Base-by-base conservation (phyloP, 192 early-diverging fungal genomes). In the Podila horticola region DNA sequence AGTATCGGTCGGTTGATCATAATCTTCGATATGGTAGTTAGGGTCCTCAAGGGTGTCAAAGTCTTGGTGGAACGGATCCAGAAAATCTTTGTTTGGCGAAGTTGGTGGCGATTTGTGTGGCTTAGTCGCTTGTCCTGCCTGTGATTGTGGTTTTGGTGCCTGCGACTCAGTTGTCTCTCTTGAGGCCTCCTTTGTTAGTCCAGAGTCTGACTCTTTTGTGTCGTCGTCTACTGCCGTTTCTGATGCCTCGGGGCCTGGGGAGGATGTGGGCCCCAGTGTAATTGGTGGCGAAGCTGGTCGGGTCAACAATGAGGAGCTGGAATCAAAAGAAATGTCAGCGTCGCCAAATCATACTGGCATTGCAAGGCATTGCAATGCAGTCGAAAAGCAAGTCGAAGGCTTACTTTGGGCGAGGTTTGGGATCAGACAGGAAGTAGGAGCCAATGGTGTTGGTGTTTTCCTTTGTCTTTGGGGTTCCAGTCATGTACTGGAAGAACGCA, bases 1-100 rank as follows among this genome's bases (percentile, higher is more conserved):
- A 24, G 24, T 55, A 17, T 55, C 9, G 0, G 8, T 36, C 9
- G 17, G 11, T 55, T 55, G n/a, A 1, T 55, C 52, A 22, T 55
- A 26, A 4, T 55, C 52, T 12, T 55, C n/a, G n/a, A 55, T 26
- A 55, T 55, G 52, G 6, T 55, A 55, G 52, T 55, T 55, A 22
- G 52, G 52, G n/a, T 55, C 52, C 10, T 55, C 52, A 52, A 52
- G n/a, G 9, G n/a, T 55, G 52, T 55, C 52, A 11, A 55, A 55
- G 10, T 55, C 52, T 0, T 55, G n/a, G 52, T 55, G 8, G 52
- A 55, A 6, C 22, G 52, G 52, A 55, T 55, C 24, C n/a, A 26
- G 24, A 55, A 55, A 55, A 24, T n/a, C n/a, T 10, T 55, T 26
- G 19, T 55, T 26, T 55, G 52, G 24, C 4, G 52, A 55, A 24